Conservation (phyloP, 2,329 filamentous ascomycete species). For the Gnomoniopsis smithogilvyi region DNA sequence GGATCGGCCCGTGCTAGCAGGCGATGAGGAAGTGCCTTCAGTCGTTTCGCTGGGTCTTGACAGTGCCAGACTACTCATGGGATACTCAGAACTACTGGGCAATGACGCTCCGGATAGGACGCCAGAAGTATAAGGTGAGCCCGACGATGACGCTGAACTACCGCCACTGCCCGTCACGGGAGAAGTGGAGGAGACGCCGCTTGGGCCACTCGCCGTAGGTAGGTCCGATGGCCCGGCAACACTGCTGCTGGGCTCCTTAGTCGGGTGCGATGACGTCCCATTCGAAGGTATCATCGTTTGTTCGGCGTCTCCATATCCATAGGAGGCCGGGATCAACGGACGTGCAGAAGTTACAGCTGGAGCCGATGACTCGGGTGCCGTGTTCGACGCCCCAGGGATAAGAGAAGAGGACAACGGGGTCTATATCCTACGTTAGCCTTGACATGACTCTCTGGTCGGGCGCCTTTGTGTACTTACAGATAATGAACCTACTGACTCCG, state of each 20-base stretch:
- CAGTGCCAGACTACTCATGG: neutral
- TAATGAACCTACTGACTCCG: neutral
- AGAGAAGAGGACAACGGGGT: neutral
- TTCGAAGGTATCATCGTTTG: neutral
- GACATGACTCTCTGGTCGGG: neutral
- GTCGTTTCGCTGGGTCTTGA: neutral
- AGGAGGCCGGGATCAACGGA: neutral
- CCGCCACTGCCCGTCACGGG: neutral
- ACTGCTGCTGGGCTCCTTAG: neutral
- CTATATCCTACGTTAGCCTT: neutral
- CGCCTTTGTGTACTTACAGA: neutral
- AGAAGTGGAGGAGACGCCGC: neutral
- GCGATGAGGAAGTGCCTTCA: neutral
- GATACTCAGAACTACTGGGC: neutral
- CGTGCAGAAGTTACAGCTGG: neutral
- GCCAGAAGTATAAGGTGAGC: neutral
- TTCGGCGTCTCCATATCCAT: neutral
- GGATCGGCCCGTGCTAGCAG: neutral
- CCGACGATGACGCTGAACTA: neutral
- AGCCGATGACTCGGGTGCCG: neutral
- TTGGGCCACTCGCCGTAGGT: neutral
- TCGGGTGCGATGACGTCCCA: neutral
- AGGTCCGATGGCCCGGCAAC: neutral
- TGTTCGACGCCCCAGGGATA: neutral
- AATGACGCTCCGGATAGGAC: neutral